phyloP scores from a whole-genome alignment of 768 basidiomycete species.

The Ramaria rubella region DNA sequence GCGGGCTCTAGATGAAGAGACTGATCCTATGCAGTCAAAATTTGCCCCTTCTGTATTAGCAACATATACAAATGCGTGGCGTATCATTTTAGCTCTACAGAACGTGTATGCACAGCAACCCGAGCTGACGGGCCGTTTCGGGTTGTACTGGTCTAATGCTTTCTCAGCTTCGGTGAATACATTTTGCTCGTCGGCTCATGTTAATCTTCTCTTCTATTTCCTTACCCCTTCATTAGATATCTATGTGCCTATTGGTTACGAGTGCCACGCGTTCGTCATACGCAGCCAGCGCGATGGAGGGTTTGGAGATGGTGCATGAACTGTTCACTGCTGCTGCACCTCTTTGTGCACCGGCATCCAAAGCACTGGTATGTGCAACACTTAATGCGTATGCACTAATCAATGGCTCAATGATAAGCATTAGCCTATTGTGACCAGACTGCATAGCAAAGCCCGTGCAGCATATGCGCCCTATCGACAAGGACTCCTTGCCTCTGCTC shows the following conservation, averaged over 20 bases:
- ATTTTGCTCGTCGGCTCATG: neutral
- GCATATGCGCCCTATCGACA: slow-evolving; percentile 44
- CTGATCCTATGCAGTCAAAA: slow-evolving; percentile 50
- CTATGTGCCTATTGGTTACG: slow-evolving; percentile 51
- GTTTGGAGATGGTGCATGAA: slow-evolving; percentile 38
- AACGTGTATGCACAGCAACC: slow-evolving; percentile 37
- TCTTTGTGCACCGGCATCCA: slow-evolving; percentile 38
- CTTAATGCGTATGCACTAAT: too few relatives aligned
- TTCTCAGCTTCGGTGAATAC: slow-evolving; percentile 56
- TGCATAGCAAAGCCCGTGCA: slow-evolving; percentile 61
- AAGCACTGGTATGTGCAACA: slow-evolving; percentile 33
- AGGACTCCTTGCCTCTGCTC: slow-evolving; percentile 24
- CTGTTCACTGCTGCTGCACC: slow-evolving; percentile 44
- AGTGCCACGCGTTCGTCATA: slow-evolving; percentile 43
- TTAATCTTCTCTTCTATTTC: neutral
- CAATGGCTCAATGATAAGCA: too few relatives aligned
- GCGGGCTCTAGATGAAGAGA: slow-evolving; percentile 52
- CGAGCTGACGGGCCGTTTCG: slow-evolving; percentile 38
- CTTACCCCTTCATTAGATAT: slow-evolving; percentile 36
- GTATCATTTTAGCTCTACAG: slow-evolving; percentile 46
- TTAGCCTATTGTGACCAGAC: slow-evolving; percentile 49
- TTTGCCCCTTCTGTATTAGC: slow-evolving; percentile 68
- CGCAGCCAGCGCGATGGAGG: slow-evolving; percentile 40
- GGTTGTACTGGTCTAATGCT: slow-evolving; percentile 58
- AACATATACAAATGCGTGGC: slow-evolving; percentile 65